Evolutionary conservation across 106 monocot genomes (phyloP), one percentile per base, ranked within the genome.

Genomic region (Ottelia alismoides): DNA sequence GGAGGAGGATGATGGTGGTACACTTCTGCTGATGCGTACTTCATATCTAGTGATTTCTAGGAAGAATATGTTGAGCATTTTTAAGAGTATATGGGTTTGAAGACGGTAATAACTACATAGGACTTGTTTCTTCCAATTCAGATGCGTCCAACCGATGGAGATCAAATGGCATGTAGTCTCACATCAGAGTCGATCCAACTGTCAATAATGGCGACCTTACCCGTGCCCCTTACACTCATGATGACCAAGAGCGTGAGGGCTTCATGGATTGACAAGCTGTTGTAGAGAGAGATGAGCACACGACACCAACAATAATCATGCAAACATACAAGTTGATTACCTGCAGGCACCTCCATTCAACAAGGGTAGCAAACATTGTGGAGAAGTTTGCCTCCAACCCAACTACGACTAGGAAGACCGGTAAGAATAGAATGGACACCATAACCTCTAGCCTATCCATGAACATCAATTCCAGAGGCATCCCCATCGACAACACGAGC

Each of bases 201-300:
- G 20, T 25, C 7, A 4, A 64, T 31, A 16, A n/a, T 14, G 11
- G 14, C 18, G 11, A 64, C 7, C 6, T 64, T 53, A 26, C 22
- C 20, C n/a, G 53, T 43, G 0, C 63, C 63, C 63, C 27, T 64
- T 35, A 22, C 20, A 20, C 25, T 52, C 63, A 64, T 64, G 25
- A 64, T 20, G 27, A 64, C 20, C 2, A 21, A 40, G 19, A 64
- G 35, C 2, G 53, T 52, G 26, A 45, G 26, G 20, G 22, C 31
- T 9, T 52, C 25, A 10, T 43, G 27, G 20, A 43, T 19, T 19
- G 35, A 22, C 35, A 64, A 40, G 14, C 35, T 17, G 25, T 2
- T 1, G 20, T 35, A 26, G 18, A 27, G 30, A 2, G 35, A 40
- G 10, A 20, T 22, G n/a, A 20, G 12, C 0, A 53, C 0, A 64